Base-by-base conservation (phyloP, 352 stramenopile species). In the Globisporangium sylvaticum region DNA sequence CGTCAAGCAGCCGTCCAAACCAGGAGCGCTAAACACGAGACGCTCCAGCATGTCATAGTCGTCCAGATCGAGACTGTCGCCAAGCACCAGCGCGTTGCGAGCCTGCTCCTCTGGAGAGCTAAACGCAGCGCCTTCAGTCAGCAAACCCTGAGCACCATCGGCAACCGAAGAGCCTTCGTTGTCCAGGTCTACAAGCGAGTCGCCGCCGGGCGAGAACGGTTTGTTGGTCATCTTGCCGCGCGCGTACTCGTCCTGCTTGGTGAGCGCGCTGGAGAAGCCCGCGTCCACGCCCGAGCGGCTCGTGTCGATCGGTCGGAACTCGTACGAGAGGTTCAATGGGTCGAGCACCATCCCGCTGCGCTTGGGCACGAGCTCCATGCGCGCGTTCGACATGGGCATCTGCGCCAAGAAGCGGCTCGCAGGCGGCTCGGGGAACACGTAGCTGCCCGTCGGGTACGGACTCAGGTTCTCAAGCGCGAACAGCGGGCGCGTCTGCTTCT, bases 171-270 rank as follows among this genome's bases (percentile, higher is more conserved):
- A 8, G 1, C 25, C 57, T 10, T 39, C 5, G 0, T 37, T 57
- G 25, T 74, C 48, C 2, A 80, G 12, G 48, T 72, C 74, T 9
- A 77, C 77, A 46, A 95, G 70, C 24, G 82, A 88, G 39, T 91
- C 67, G 22, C 85, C 85, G 31, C 85, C 86, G 10, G 84, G 85
- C 1, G 74, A 75, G 58, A 91, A 92, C 10, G 84, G 85, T 55
- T 84, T 85, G 68, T 94, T 94, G 55, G 78, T 89, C 69, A 90
- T 90, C 68, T 84, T 91, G 31, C 88, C 85, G 56, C 86, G 76
- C 25, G 82, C 84, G 64, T 95, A 93, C 65, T 92, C 83, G 74
- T 92, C 79, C 72, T 92, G 83, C 52, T 89, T 89, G 52, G 76
- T 87, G 58, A 91, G 70, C 8, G 82, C 82, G 62, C 80, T 88